These are phyloP conservation scores for Candida sp. DNA, from an alignment of 1,139 yeast species.

Conservation along the genomic window DNA sequence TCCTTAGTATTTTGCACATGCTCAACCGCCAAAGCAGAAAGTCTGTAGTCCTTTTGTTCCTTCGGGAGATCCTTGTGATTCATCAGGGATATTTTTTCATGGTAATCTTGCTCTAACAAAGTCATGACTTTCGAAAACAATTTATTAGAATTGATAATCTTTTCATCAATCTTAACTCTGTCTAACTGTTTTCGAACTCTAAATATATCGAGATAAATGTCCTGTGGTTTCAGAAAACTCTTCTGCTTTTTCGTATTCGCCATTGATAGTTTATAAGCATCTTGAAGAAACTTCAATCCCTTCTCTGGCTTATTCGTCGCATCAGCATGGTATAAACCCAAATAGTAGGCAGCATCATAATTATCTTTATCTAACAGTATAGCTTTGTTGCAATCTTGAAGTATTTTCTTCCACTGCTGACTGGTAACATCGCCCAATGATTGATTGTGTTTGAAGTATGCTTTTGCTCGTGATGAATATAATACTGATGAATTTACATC, in stretches of 20 bases:
- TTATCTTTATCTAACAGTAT: conserved; percentile 18
- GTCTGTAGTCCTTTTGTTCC: conserved; percentile 15
- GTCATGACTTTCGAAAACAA: conserved; percentile 20
- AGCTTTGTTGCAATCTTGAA: conserved; percentile 27
- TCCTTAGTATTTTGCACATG: conserved; percentile 19
- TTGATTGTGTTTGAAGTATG: conserved; percentile 12
- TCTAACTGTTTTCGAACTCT: conserved; percentile 11
- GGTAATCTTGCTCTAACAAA: conserved; percentile 17
- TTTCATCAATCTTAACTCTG: conserved; percentile 14
- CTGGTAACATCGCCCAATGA: conserved; percentile 2
- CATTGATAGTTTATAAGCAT: conserved; percentile 27
- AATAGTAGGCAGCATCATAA: conserved; percentile 20
- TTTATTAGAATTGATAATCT: conserved; percentile 6
- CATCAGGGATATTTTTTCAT: conserved; percentile 11
- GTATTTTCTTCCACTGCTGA: conserved; percentile 14
- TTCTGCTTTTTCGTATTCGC: conserved; percentile 19
- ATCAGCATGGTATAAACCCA: conserved; percentile 23
- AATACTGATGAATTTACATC: conserved; percentile 9
- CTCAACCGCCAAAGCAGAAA: conserved; percentile 14
- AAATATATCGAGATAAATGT: conserved; percentile 17
- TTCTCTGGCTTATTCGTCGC: conserved; percentile 17
- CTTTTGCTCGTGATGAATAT: conserved; percentile 15
- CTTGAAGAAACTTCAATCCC: conserved; percentile 22
- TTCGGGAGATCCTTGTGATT: conserved; percentile 10
- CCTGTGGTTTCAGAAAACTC: conserved; percentile 12